Evolutionary conservation across 2,329 filamentous ascomycete species (phyloP).

Genomic region (Podosphaera xanthii): DNA sequence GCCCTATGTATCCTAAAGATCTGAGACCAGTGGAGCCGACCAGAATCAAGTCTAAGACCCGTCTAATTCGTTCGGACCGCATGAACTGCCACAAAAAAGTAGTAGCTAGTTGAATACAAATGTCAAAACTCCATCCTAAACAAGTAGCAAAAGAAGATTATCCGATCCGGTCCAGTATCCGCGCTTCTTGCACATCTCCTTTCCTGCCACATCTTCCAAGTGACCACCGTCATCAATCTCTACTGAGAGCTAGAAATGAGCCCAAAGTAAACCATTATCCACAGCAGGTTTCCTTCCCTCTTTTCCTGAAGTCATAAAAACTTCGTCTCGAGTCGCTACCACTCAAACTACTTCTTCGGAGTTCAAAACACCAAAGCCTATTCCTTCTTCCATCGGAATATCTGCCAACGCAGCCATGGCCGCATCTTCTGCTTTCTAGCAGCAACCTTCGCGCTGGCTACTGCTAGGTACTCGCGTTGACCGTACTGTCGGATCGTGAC

Average conservation of each 20-base stretch:
- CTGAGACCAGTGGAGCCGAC: too few relatives aligned
- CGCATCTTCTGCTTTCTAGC: not conserved
- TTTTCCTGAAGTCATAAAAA: not conserved
- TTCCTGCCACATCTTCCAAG: not conserved
- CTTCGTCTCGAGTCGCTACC: not conserved
- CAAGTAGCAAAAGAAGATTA: not conserved
- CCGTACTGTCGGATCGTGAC: not conserved
- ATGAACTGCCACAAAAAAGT: not conserved
- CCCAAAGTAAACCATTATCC: not conserved
- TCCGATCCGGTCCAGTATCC: not conserved
- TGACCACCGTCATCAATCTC: not conserved
- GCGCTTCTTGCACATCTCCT: not conserved
- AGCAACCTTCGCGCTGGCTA: not conserved
- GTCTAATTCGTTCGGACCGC: not conserved
- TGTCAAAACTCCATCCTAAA: not conserved
- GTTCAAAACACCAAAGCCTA: not conserved
- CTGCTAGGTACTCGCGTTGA: not conserved
- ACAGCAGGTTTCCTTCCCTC: not conserved
- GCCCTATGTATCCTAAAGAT: too few relatives aligned
- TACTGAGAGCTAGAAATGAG: not conserved
- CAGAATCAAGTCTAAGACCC: too few relatives aligned
- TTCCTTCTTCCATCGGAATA: not conserved
- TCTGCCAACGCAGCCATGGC: not conserved
- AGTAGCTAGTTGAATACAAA: not conserved
- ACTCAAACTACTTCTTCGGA: not conserved